Conservation (phyloP, 2,329 filamentous ascomycete species). For the Westerdykella ornata region DNA sequence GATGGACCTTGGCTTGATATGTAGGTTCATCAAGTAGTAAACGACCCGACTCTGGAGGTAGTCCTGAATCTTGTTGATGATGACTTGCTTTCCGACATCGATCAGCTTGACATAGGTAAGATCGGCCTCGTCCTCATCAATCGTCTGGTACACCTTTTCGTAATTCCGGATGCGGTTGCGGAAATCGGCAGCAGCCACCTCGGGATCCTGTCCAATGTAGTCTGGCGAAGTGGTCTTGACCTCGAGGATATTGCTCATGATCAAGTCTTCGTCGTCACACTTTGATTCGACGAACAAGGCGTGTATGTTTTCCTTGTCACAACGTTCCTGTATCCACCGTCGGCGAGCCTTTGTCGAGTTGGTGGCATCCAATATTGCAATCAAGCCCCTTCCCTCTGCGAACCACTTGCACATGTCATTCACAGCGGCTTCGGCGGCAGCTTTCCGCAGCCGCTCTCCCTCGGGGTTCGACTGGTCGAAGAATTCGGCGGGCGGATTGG, state of each 20-base stretch:
- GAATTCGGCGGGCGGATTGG: constrained; percentile 87
- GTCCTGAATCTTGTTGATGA: constrained; percentile 96
- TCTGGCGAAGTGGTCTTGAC: constrained; percentile 96
- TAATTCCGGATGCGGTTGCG: constrained; percentile 92
- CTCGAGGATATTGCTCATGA: constrained; percentile 97
- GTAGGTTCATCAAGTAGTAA: constrained; percentile 97
- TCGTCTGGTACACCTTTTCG: constrained; percentile 91
- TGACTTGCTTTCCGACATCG: constrained; percentile 89
- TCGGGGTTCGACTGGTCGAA: constrained; percentile 88
- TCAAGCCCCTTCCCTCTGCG: constrained; percentile 64
- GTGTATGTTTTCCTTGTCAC: constrained; percentile 69
- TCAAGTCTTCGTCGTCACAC: constrained; percentile 90
- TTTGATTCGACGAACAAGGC: constrained; percentile 95
- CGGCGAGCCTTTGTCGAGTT: constrained; percentile 89
- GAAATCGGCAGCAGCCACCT: constrained; percentile 85
- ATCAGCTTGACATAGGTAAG: constrained; percentile 97
- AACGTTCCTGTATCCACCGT: constrained; percentile 82
- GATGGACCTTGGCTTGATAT: constrained; percentile 92
- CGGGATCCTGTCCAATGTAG: constrained; percentile 89
- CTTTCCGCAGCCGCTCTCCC: constrained; percentile 80
- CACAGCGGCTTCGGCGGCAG: constrained; percentile 85
- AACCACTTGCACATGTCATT: constrained; percentile 96
- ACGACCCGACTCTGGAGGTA: constrained; percentile 94
- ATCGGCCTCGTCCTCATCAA: constrained; percentile 80
- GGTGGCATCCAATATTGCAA: constrained; percentile 92